Conservation (phyloP, 2,329 filamentous ascomycete genomes). For the Exophiala sp. region DNA sequence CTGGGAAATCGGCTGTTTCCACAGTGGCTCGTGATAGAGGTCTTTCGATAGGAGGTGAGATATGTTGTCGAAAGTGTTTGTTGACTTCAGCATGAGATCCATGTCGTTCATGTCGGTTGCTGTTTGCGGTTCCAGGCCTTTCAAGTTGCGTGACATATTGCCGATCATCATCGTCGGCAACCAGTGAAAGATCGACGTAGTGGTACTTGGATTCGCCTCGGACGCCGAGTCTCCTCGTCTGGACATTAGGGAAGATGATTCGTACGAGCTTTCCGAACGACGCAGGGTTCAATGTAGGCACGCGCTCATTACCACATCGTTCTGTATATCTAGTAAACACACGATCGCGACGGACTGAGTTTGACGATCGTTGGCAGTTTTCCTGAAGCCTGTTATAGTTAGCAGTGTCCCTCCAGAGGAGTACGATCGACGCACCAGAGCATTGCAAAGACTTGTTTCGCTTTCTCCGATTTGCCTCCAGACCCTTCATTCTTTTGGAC, state of each 20-base stretch:
- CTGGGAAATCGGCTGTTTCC: conserved; percentile 33
- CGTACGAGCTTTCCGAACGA: conserved; percentile 97
- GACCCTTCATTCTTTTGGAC: conserved; percentile 46
- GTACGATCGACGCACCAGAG: conserved; percentile 44
- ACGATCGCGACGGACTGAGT: conserved; percentile 80
- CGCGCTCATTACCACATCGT: conserved; percentile 83
- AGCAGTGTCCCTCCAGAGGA: neutral
- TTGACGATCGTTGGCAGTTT: conserved; percentile 43
- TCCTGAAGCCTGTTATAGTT: conserved; percentile 40
- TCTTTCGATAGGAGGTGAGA: conserved; percentile 20
- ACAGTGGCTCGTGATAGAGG: conserved; percentile 26
- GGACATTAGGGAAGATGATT: conserved; percentile 90
- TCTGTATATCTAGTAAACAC: conserved; percentile 96
- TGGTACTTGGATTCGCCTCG: conserved; percentile 98
- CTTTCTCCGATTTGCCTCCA: conserved; percentile 47
- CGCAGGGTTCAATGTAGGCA: conserved; percentile 90
- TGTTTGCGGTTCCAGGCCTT: conserved; percentile 22
- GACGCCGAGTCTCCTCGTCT: conserved; percentile 85
- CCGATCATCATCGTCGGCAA: conserved; percentile 25
- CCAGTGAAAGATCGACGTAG: conserved; percentile 55
- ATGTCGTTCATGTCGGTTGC: conserved; percentile 17
- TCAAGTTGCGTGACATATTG: conserved; percentile 15
- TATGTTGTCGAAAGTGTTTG: conserved; percentile 16
- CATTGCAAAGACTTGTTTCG: conserved; percentile 50
- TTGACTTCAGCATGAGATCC: conserved; percentile 17